These are phyloP conservation scores for Sclerotinia nivalis DNA, from an alignment of 2,329 filamentous ascomycete species.

Conservation along the genomic window DNA sequence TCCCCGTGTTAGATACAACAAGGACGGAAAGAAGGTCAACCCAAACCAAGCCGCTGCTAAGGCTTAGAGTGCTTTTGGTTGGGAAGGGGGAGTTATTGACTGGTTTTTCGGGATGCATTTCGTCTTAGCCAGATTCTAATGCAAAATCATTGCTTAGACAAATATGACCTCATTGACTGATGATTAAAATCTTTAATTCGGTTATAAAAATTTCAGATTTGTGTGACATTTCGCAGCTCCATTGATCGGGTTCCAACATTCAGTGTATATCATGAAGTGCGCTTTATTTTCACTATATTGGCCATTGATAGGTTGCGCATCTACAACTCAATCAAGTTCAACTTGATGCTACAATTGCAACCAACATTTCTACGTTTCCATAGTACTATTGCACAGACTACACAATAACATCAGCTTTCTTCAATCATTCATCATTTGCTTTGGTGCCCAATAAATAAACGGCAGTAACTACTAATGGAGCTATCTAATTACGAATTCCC, in stretches of 20 bases:
- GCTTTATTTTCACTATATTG: too few species aligned
- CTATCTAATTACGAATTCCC: too few species aligned
- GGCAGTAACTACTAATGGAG: background rate
- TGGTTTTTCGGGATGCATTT: slow-evolving; percentile 23
- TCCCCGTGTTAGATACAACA: slow-evolving; percentile 98
- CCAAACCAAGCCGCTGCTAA: slow-evolving; percentile 43
- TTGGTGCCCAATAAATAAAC: background rate
- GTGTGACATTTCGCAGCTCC: background rate
- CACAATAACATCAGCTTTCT: too few species aligned
- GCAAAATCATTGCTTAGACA: slow-evolving; percentile 24
- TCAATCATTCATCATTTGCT: background rate
- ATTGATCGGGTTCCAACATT: background rate
- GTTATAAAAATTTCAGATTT: background rate
- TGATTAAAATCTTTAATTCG: background rate
- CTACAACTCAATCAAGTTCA: too few species aligned
- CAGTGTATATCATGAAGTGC: background rate
- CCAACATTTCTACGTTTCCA: too few species aligned
- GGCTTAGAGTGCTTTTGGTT: slow-evolving; percentile 32
- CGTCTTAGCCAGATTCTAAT: slow-evolving; percentile 23
- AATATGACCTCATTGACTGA: slow-evolving; percentile 25
- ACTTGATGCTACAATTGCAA: too few species aligned
- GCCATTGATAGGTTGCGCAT: too few species aligned
- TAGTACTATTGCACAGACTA: too few species aligned
- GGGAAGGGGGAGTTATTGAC: slow-evolving; percentile 22
- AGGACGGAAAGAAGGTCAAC: slow-evolving; percentile 99